phyloP scores from a whole-genome alignment of 306 rosid species.

The Acacia acuminata region DNA sequence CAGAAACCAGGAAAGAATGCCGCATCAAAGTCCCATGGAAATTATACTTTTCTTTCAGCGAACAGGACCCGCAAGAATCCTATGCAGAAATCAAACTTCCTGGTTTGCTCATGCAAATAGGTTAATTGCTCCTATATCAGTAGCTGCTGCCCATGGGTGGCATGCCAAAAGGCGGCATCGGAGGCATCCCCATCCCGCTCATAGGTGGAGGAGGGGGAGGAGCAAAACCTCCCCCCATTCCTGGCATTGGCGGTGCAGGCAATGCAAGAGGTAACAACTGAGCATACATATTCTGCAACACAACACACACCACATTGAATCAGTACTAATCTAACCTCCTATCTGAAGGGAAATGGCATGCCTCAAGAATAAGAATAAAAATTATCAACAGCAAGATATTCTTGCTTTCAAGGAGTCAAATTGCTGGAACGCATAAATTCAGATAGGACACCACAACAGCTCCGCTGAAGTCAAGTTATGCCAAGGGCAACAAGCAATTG shows the following conservation, averaged over 20 bases:
- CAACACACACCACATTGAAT: constrained; percentile 23
- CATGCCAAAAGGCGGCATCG: constrained; percentile 98
- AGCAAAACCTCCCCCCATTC: constrained; percentile 81
- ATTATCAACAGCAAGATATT: constrained; percentile 8
- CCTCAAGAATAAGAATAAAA: neutral
- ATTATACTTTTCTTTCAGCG: neutral
- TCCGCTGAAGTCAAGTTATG: neutral
- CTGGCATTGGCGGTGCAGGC: constrained; percentile 99
- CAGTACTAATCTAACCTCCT: constrained; percentile 3
- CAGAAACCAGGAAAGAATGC: constrained; percentile 39
- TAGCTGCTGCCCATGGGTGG: constrained; percentile 96
- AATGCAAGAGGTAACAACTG: constrained; percentile 97
- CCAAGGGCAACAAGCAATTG: neutral
- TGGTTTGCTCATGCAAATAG: constrained; percentile 37
- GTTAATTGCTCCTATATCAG: constrained; percentile 38
- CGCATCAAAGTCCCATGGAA: constrained; percentile 42
- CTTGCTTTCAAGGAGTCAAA: constrained; percentile 7
- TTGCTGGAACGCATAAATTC: neutral
- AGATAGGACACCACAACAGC: neutral
- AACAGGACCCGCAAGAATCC: constrained; percentile 35
- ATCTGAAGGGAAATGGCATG: constrained; percentile 1
- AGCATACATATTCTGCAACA: constrained; percentile 98
- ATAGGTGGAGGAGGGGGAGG: constrained; percentile 65
- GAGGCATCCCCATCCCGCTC: constrained; percentile 99
- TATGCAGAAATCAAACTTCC: constrained; percentile 38